Conservation (phyloP, 2,329 filamentous ascomycete genomes). For the Berkeleyomyces rouxiae region DNA sequence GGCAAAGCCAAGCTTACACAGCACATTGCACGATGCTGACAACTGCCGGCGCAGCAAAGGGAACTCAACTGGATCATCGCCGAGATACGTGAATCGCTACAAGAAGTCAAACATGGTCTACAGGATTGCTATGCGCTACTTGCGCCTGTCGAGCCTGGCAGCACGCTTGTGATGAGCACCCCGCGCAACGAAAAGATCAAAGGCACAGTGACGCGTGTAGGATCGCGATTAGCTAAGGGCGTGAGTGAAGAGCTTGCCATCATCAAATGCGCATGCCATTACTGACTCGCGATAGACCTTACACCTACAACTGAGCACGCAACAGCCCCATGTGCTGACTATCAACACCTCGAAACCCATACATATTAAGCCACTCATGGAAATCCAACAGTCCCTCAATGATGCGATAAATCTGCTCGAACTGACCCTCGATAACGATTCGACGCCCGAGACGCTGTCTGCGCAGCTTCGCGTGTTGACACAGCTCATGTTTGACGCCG, state of each 20-base stretch:
- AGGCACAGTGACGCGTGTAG: conserved; percentile 77
- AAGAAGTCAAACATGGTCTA: conserved; percentile 45
- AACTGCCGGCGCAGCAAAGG: conserved; percentile 24
- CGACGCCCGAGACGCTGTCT: conserved; percentile 39
- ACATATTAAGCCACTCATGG: conserved; percentile 51
- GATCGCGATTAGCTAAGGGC: conserved; percentile 81
- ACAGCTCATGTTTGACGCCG: conserved; percentile 35
- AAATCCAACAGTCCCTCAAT: conserved; percentile 61
- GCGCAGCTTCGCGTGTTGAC: conserved; percentile 40
- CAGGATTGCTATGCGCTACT: conserved; percentile 81
- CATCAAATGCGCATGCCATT: neutral
- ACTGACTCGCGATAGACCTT: conserved; percentile 38
- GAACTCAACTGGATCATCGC: conserved; percentile 39
- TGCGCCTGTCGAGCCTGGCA: conserved; percentile 67
- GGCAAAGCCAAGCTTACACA: neutral
- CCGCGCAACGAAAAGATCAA: conserved; percentile 79
- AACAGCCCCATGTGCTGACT: conserved; percentile 34
- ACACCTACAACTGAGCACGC: conserved; percentile 57
- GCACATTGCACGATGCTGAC: neutral
- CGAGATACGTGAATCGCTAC: conserved; percentile 32
- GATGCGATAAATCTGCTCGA: conserved; percentile 70
- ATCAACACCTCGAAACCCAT: conserved; percentile 34
- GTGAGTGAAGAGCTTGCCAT: conserved; percentile 33
- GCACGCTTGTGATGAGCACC: conserved; percentile 78
- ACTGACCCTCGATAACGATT: conserved; percentile 46